These are phyloP conservation scores for Metschnikowia corniflorae DNA, from an alignment of 805 yeast species.

Conservation along the genomic window DNA sequence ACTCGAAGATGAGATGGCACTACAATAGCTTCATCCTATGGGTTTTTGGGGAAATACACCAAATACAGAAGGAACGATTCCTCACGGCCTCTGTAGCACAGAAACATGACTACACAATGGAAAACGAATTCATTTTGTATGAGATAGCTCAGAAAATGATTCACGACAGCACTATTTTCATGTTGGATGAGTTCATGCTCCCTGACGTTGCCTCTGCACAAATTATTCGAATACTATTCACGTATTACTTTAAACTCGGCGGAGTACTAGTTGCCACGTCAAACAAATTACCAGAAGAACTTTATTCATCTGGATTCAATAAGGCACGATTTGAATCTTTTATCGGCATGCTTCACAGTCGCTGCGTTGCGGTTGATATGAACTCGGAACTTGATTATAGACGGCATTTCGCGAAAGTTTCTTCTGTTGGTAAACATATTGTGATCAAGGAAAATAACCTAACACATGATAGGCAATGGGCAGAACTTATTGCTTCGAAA, in stretches of 20 bases:
- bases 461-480: conserved; percentile 34
- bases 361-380: conserved; percentile 66
- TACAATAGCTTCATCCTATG: conserved; percentile 66
- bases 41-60: conserved; percentile 62
- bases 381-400: conserved; percentile 56
- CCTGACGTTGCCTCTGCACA: conserved; percentile 76
- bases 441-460: conserved; percentile 27
- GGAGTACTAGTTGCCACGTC: conserved; percentile 75
- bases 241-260: conserved; percentile 67
- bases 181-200: conserved; percentile 72
- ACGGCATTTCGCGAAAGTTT: conserved; percentile 21
- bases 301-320: conserved; percentile 63
- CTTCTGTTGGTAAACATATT: conserved; percentile 25
- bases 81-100: conserved; percentile 26
- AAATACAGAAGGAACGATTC: conserved; percentile 44
- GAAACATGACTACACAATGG: conserved; percentile 28
- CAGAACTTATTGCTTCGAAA: conserved; percentile 22
- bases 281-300: conserved; percentile 67
- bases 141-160: conserved; percentile 68
- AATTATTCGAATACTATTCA: conserved; percentile 59
- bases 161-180: conserved; percentile 50
- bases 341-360: conserved; percentile 50
- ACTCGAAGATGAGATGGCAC: conserved; percentile 66
- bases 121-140: conserved; percentile 60
- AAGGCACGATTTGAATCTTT: conserved; percentile 56